phyloP scores from a whole-genome alignment of 495 filamentous ascomycete species.

The Glonium stellatum region DNA sequence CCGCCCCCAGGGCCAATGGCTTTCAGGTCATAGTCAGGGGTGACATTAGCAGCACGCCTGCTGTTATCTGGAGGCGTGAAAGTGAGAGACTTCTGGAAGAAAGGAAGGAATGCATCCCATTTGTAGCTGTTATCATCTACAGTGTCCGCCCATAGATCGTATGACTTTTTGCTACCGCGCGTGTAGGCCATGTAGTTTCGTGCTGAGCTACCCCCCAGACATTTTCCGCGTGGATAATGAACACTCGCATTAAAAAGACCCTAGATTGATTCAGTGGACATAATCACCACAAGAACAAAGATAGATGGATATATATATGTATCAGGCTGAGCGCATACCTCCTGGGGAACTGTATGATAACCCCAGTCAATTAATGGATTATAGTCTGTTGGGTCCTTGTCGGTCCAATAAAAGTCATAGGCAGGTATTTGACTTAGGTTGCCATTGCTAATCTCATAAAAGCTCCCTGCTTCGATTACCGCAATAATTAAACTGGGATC shows the following conservation, averaged over 20 bases:
- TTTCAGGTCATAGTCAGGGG: constrained; percentile 38
- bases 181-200: constrained; percentile 28
- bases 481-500: background rate
- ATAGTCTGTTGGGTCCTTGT: background rate
- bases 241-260: constrained; percentile 2
- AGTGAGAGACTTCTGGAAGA: constrained; percentile 45
- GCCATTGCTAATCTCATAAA: constrained; percentile 10
- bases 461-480: constrained; percentile 11
- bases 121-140: constrained; percentile 50
- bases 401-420: constrained; percentile 7
- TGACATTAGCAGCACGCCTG: constrained; percentile 38
- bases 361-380: constrained; percentile 25
- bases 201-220: constrained; percentile 26
- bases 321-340: background rate
- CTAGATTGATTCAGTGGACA: background rate
- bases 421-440: constrained; percentile 3
- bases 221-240: constrained; percentile 28
- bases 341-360: background rate
- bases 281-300: background rate
- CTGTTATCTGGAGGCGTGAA: constrained; percentile 46
- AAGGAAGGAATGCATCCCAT: constrained; percentile 47
- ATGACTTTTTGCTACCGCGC: constrained; percentile 37
- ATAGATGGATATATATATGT: background rate
- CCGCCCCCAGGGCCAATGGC: constrained; percentile 35
- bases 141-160: constrained; percentile 47